Evolutionary conservation across 805 yeast genomes (phyloP), one percentile per base, ranked within the genome.

Genomic region (Pichia pseudocactophila): DNA sequence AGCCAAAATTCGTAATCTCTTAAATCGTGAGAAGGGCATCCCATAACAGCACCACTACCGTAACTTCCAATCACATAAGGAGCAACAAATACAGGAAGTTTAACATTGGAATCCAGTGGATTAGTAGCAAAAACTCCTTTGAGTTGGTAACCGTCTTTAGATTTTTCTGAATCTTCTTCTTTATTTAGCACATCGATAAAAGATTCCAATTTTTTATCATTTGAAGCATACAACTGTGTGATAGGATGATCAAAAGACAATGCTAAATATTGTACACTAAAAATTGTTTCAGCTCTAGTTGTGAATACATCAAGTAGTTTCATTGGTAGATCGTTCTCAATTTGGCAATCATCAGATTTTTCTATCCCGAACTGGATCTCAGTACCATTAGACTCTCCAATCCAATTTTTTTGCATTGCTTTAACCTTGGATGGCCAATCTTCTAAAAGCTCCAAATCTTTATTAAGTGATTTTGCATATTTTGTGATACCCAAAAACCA

Each of bases 21-120:
- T 36, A 68, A 66, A 60, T 92, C 97, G 59, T 89, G 97, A 0
- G 83, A 96, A 2, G 98, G 98, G 53, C 94, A 86, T 1, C 98
- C 98, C 97, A 92, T 90, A 0, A 90, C 97, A 1, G 96, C 95
- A 32, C 96, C 96, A 43, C 77, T 77, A 1, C 97, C 97, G 56
- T 90, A 90, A 3, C 73, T 65, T 4, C 83, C 78, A 30, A 90
- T 58, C 0, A 90, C 97, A 59, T 89, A 92, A 0, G 96, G 95
- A 0, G 97, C 96, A 2, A 73, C 89, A 64, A 74, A 92, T 0
- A 90, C 77, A 0, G 97, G 97, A 5, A 90, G 45, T 26, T 62
- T 50, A 0, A 58, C 42, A 3, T 60, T 56, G 1, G 66, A 58
- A 28, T 63, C 62, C 2, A 89, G 61, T 1, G 98, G 98, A 46